phyloP scores from a whole-genome alignment of 1,139 yeast genomes.

The Eremothecium cymbalariae region DNA sequence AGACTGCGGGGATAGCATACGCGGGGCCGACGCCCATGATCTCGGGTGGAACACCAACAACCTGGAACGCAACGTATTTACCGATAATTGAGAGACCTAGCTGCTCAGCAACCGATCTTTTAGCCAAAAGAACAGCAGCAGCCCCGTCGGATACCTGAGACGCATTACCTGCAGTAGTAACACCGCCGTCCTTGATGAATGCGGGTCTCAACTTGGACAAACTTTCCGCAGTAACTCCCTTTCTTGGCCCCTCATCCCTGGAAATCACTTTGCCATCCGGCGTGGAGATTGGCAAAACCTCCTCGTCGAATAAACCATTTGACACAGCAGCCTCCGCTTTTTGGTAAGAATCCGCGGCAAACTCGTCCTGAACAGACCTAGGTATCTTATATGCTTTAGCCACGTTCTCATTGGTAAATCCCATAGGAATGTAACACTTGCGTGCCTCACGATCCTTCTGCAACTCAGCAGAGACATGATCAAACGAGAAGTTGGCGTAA shows the following conservation, averaged over 20 bases:
- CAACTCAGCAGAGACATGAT: conserved; percentile 50
- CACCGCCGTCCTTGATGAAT: conserved; percentile 67
- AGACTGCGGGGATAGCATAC: conserved; percentile 76
- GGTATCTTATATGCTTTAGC: conserved; percentile 54
- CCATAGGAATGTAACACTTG: conserved; percentile 81
- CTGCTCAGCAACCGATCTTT: conserved; percentile 78
- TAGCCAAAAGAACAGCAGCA: conserved; percentile 77
- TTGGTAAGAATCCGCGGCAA: conserved; percentile 77
- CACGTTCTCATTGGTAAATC: conserved; percentile 77
- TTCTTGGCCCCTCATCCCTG: conserved; percentile 87
- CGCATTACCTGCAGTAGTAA: conserved; percentile 92
- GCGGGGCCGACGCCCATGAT: conserved; percentile 98
- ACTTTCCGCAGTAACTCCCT: conserved; percentile 72
- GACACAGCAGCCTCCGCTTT: conserved; percentile 73
- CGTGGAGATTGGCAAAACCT: conserved; percentile 63
- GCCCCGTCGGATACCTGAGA: conserved; percentile 96
- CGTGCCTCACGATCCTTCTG: conserved; percentile 42
- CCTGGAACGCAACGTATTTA: conserved; percentile 66
- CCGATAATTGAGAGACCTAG: conserved; percentile 60
- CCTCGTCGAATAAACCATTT: conserved; percentile 70
- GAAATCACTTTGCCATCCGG: conserved; percentile 40
- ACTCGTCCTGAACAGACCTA: conserved; percentile 73
- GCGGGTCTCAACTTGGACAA: conserved; percentile 76
- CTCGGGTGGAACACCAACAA: conserved; percentile 93
- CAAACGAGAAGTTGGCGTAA: conserved; percentile 68